These are phyloP conservation scores for Panellus pusillus DNA, from an alignment of 768 basidiomycete species.

Conservation along the genomic window DNA sequence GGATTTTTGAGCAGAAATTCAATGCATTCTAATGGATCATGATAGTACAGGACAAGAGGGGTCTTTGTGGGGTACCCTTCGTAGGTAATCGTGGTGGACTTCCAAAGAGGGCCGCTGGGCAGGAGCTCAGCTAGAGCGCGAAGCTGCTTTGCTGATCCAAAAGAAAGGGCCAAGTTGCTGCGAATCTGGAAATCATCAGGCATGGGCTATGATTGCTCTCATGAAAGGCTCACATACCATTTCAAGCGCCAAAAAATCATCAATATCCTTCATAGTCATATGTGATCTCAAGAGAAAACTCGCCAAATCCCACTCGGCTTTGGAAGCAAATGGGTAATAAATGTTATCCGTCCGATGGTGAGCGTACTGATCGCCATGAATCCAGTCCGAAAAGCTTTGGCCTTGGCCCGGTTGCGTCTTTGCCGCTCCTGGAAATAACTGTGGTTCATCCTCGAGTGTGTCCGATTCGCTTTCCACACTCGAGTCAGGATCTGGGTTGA, in stretches of 20 bases:
- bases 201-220: not conserved
- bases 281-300: slow-evolving; percentile 27
- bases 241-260: slow-evolving; percentile 28
- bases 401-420: too few relatives aligned
- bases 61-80: slow-evolving; percentile 22
- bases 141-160: too few relatives aligned
- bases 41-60: slow-evolving; percentile 28
- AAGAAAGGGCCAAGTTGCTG: too few relatives aligned
- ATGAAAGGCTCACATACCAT: slow-evolving; percentile 22
- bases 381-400: slow-evolving; percentile 2
- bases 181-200: too few relatives aligned
- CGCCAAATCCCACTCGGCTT: slow-evolving; percentile 33
- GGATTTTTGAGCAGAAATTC: slow-evolving; percentile 28
- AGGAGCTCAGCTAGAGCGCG: too few relatives aligned
- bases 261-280: slow-evolving; percentile 29
- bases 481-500: too few relatives aligned
- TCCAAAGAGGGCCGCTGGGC: too few relatives aligned
- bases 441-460: too few relatives aligned
- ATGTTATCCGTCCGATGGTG: slow-evolving; percentile 21
- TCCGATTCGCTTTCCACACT: too few relatives aligned
- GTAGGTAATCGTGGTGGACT: too few relatives aligned
- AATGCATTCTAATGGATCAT: slow-evolving; percentile 28
- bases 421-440: too few relatives aligned
- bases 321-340: slow-evolving; percentile 32
- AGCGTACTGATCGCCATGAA: slow-evolving; percentile 27